phyloP scores from a whole-genome alignment of 176 grass and related monocot genomes.

The Areca catechu region DNA sequence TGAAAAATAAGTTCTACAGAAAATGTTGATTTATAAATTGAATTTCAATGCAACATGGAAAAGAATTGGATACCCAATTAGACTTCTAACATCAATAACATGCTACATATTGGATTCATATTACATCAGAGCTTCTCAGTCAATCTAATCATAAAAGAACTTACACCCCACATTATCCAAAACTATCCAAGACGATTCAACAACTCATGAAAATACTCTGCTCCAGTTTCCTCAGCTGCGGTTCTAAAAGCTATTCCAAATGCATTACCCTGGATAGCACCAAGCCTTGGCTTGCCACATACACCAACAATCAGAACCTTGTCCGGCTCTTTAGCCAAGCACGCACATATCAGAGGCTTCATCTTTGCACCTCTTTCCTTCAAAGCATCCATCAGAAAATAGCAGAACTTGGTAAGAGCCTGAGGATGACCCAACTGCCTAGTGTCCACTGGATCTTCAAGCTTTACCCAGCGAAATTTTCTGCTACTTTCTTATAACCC shows the following conservation, averaged over 20 bases:
- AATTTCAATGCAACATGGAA: neutral
- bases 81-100: neutral
- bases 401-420: constrained; percentile 79
- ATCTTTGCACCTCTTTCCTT: constrained; percentile 75
- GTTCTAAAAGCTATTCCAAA: constrained; percentile 65
- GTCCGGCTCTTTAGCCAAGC: constrained; percentile 43
- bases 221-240: constrained; percentile 53
- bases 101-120: neutral
- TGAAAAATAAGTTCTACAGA: too few species aligned
- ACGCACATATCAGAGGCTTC: constrained; percentile 76
- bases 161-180: constrained; percentile 48
- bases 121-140: constrained; percentile 71
- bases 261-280: constrained; percentile 65
- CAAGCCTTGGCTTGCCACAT: constrained; percentile 66
- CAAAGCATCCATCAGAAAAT: constrained; percentile 76
- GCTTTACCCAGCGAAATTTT: constrained; percentile 85
- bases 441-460: constrained; percentile 69
- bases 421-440: constrained; percentile 57
- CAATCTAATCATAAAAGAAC: constrained; percentile 80
- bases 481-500: constrained; percentile 70
- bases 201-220: constrained; percentile 66
- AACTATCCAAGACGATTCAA: constrained; percentile 89
- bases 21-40: too few species aligned
- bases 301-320: constrained; percentile 70
- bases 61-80: neutral